A percentile compares a stretch with the other conserved stretches of the same genome.
These are phyloP conservation scores for Arthromyces matolae DNA, from an alignment of 768 basidiomycete genomes.

Conservation along the genomic window DNA sequence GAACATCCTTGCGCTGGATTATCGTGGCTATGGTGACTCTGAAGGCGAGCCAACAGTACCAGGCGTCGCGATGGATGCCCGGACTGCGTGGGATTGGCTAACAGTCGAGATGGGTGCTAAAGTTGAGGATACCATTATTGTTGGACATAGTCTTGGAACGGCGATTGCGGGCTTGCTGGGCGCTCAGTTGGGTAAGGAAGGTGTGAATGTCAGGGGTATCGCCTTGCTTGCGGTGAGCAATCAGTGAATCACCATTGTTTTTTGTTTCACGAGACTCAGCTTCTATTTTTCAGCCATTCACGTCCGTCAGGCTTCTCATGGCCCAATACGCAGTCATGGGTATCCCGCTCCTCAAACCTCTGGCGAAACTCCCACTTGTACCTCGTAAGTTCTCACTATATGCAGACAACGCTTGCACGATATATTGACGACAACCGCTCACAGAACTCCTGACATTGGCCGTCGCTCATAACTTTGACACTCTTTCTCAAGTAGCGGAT, in stretches of 20 bases:
- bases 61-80: constrained; percentile 58
- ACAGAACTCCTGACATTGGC: constrained; percentile 53
- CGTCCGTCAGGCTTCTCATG: constrained; percentile 54
- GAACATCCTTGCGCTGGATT: constrained; percentile 69
- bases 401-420: not conserved
- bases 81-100: constrained; percentile 64
- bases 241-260: no score
- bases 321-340: constrained; percentile 66
- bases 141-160: constrained; percentile 78
- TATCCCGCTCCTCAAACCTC: constrained; percentile 68
- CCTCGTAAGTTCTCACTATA: constrained; percentile 49
- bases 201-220: constrained; percentile 39
- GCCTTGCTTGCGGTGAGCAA: constrained; percentile 43
- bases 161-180: constrained; percentile 52
- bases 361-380: constrained; percentile 58
- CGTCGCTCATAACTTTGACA: constrained; percentile 58
- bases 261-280: not conserved
- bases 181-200: constrained; percentile 44
- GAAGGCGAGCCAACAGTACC: constrained; percentile 55
- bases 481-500: constrained; percentile 52
- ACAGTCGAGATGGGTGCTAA: constrained; percentile 41
- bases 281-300: constrained; percentile 40
- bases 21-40: constrained; percentile 75
- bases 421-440: no score
- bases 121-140: constrained; percentile 50